phyloP scores from a whole-genome alignment of 306 rosid species.

The Dalbergia oliveri region DNA sequence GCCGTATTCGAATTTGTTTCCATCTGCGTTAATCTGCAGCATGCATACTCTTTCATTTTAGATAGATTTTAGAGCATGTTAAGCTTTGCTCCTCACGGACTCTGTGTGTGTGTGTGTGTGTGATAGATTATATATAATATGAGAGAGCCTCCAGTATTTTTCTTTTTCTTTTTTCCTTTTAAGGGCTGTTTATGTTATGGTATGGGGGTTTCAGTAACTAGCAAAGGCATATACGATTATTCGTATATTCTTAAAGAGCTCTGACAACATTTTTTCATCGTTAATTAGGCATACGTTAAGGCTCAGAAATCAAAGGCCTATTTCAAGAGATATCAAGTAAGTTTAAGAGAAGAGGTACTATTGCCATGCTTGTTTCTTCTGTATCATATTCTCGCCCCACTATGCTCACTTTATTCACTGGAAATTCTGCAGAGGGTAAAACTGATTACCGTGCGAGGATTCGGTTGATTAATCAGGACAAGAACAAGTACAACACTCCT shows the following conservation, averaged over 20 bases:
- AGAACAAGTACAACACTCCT: slow-evolving; percentile 85
- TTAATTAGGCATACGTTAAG: slow-evolving; percentile 61
- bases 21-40: no score
- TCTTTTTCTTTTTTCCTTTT: no score
- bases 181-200: no score
- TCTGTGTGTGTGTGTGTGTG: no score
- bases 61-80: no score
- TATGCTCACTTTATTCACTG: not conserved
- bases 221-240: not conserved
- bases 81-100: no score
- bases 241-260: not conserved
- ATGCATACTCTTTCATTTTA: no score
- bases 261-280: not conserved
- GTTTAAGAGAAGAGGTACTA: slow-evolving; percentile 85
- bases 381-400: not conserved
- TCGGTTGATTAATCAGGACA: slow-evolving; percentile 82
- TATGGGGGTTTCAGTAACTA: not conserved
- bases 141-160: no score
- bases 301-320: slow-evolving; percentile 78
- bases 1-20: no score
- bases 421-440: slow-evolving; percentile 66
- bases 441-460: slow-evolving; percentile 85
- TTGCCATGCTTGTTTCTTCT: not conserved
- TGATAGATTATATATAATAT: no score
- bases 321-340: slow-evolving; percentile 86